Percentiles rank a stretch among this genome's conserved stretches.
phyloP scores from a whole-genome alignment of 148 eudicot species.

The Rhododendron molle region DNA sequence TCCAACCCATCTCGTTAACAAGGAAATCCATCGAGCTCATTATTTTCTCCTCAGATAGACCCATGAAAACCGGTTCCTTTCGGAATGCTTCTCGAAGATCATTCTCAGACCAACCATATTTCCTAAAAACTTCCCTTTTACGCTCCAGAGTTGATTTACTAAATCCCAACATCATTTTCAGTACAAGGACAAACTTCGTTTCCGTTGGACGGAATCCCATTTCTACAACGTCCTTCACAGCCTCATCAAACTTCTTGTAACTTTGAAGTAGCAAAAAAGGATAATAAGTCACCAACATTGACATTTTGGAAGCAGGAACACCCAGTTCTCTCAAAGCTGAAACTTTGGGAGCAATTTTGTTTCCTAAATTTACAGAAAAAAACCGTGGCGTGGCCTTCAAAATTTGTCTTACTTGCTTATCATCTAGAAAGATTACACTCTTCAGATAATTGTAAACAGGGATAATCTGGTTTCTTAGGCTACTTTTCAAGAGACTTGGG shows the following conservation, averaged over 20 bases:
- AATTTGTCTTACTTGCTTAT: not conserved
- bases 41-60: no score
- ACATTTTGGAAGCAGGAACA: no score
- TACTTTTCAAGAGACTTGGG: slow-evolving; percentile 6
- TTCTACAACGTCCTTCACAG: not conserved
- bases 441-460: slow-evolving; percentile 21
- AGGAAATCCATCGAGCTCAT: no score
- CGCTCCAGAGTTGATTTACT: no score
- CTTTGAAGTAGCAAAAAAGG: not conserved
- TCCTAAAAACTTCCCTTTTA: no score
- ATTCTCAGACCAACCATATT: no score
- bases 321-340: not conserved
- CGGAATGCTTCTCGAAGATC: no score
- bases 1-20: no score
- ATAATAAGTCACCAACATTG: no score
- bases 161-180: not conserved
- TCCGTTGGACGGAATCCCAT: not conserved
- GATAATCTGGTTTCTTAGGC: slow-evolving; percentile 12
- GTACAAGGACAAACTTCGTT: not conserved
- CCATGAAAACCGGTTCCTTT: no score
- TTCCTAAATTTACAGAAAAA: not conserved
- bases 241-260: not conserved
- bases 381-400: not conserved
- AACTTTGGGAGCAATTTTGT: slow-evolving; percentile 8
- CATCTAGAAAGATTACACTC: slow-evolving; percentile 12